A percentile compares a stretch with the other conserved stretches of the same genome.
These are phyloP conservation scores for Chrysosporium keratinophilum DNA, from an alignment of 2,329 filamentous ascomycete species.

Conservation along the genomic window DNA sequence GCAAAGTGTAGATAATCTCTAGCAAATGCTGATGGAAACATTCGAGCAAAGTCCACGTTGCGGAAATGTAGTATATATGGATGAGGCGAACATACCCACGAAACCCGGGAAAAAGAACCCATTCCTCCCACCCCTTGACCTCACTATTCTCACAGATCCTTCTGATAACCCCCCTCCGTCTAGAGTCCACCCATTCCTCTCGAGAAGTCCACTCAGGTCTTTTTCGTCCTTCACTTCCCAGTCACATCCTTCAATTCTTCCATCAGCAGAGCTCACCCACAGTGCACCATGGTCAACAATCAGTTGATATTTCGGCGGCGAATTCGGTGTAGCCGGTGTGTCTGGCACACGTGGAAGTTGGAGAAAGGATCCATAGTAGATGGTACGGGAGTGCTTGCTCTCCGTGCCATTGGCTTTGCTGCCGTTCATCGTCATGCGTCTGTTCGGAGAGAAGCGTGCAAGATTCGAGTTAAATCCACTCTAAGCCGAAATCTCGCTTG, in stretches of 20 bases:
- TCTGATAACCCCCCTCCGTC: conserved; percentile 15
- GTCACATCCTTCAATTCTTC: conserved; percentile 28
- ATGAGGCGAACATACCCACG: conserved; percentile 29
- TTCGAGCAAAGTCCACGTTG: neutral
- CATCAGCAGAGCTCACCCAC: conserved; percentile 27
- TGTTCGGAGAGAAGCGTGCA: neutral
- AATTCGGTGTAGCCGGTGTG: conserved; percentile 41
- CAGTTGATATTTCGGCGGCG: conserved; percentile 44
- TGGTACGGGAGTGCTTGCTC: conserved; percentile 18
- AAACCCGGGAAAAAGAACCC: conserved; percentile 41
- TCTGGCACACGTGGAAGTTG: conserved; percentile 41
- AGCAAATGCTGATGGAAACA: neutral
- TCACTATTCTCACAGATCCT: conserved; percentile 25
- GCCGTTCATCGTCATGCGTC: neutral
- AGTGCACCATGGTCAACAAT: conserved; percentile 41
- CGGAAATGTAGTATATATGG: too few relatives aligned
- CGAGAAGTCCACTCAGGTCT: conserved; percentile 22
- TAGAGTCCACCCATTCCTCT: conserved; percentile 25
- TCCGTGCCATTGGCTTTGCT: neutral
- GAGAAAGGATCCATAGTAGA: conserved; percentile 55
- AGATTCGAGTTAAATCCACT: neutral
- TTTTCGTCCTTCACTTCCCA: conserved; percentile 25
- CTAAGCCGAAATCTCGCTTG: neutral
- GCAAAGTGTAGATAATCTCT: neutral
- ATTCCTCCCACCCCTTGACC: conserved; percentile 32